A percentile compares a stretch with the other conserved stretches of the same genome.
These are phyloP conservation scores for Penicillium sp. DNA, from an alignment of 2,329 filamentous ascomycete genomes.

Conservation along the genomic window DNA sequence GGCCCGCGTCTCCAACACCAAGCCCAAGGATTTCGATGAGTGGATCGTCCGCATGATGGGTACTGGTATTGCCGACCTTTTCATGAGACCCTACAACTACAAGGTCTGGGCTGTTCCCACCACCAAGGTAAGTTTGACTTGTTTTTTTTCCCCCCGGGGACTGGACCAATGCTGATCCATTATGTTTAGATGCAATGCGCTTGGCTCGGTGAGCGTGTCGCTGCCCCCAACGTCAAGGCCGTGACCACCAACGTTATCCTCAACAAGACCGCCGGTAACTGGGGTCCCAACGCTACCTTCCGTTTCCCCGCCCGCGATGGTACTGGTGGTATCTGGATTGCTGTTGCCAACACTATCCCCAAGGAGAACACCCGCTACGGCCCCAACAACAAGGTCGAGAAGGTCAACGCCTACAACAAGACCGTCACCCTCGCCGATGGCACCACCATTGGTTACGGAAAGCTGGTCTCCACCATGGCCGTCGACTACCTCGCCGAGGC, in stretches of 20 bases:
- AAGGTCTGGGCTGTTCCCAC: constrained; percentile 99
- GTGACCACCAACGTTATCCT: constrained; percentile 93
- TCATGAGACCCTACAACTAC: constrained; percentile 99
- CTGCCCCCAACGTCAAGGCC: constrained; percentile 90
- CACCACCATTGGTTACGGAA: constrained; percentile 84
- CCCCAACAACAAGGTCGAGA: constrained; percentile 76
- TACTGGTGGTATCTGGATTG: constrained; percentile 98
- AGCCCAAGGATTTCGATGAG: constrained; percentile 96
- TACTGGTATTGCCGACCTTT: constrained; percentile 83
- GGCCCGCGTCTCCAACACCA: constrained; percentile 79
- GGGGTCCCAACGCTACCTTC: constrained; percentile 98
- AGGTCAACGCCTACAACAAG: constrained; percentile 84
- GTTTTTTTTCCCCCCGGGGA: background rate
- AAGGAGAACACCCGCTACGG: constrained; percentile 90
- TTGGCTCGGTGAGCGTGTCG: constrained; percentile 98
- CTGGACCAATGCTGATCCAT: constrained; percentile 9
- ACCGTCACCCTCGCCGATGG: constrained; percentile 79
- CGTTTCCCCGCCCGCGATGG: constrained; percentile 93
- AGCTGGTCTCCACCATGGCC: constrained; percentile 93
- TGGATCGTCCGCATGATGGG: constrained; percentile 96
- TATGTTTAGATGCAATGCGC: constrained; percentile 85
- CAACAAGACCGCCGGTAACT: constrained; percentile 93
- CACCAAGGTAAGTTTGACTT: constrained; percentile 68
- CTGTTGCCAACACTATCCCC: constrained; percentile 88
- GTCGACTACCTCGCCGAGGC: constrained; percentile 83